phyloP scores from a whole-genome alignment of 768 basidiomycete species.

The Kwoniella botswanensis region DNA sequence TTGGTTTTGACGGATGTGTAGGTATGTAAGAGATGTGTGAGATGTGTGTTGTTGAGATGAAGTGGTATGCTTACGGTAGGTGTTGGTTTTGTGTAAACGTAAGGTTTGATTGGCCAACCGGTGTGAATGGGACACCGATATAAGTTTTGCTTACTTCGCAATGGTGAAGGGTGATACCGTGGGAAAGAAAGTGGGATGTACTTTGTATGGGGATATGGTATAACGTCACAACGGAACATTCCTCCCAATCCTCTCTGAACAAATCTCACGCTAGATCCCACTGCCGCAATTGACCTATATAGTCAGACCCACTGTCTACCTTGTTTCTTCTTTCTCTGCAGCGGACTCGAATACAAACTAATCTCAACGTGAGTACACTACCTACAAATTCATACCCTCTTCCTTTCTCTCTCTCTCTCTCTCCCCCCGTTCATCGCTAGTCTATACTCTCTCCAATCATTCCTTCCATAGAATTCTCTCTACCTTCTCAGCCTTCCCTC shows the following conservation, averaged over 20 bases:
- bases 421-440: too few species aligned
- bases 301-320: neutral
- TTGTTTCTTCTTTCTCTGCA: neutral
- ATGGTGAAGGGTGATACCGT: slow-evolving; percentile 6
- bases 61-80: slow-evolving; percentile 1
- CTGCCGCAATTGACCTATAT: neutral
- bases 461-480: neutral
- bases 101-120: slow-evolving; percentile 25
- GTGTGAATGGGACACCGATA: neutral
- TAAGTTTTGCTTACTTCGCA: too few species aligned
- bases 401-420: too few species aligned
- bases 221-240: neutral
- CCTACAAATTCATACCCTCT: too few species aligned
- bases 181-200: slow-evolving; percentile 3
- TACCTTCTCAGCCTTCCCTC: too few species aligned
- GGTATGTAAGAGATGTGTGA: neutral
- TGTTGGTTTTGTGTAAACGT: slow-evolving; percentile 13
- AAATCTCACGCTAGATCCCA: neutral
- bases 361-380: neutral
- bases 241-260: neutral
- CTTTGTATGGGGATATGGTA: neutral
- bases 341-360: neutral
- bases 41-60: neutral
- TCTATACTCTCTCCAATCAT: neutral
- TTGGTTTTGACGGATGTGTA: neutral